These are phyloP conservation scores for Parasitella parasitica DNA, from an alignment of 371 early-diverging fungal genomes.

Conservation along the genomic window DNA sequence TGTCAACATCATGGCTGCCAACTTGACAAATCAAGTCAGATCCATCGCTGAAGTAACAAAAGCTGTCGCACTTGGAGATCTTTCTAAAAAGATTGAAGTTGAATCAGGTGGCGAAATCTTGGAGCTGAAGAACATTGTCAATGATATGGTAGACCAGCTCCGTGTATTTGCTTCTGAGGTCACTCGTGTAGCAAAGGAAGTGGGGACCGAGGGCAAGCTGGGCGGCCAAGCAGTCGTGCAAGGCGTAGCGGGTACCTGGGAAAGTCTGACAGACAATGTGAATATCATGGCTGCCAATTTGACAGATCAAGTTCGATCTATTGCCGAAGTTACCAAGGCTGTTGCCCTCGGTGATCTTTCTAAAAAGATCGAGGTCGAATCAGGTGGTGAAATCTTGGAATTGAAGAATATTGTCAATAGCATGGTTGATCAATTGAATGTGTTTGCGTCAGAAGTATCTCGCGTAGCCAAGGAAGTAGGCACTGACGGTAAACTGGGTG, in stretches of 20 bases:
- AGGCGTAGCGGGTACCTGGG: conserved; percentile 62
- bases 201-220: conserved; percentile 62
- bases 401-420: conserved; percentile 45
- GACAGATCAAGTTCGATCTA: conserved; percentile 43
- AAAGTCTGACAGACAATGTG: conserved; percentile 62
- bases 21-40: conserved; percentile 55
- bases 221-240: conserved; percentile 60
- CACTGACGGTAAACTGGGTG: conserved; percentile 62
- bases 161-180: conserved; percentile 53
- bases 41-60: conserved; percentile 63
- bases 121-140: conserved; percentile 28
- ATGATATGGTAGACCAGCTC: conserved; percentile 33
- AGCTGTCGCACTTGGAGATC: conserved; percentile 63
- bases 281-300: conserved; percentile 51
- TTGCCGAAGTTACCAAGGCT: conserved; percentile 37
- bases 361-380: conserved; percentile 40
- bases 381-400: conserved; percentile 45
- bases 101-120: conserved; percentile 40
- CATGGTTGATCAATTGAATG: conserved; percentile 60
- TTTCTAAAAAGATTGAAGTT: conserved; percentile 51
- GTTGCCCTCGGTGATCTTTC: conserved; percentile 39
- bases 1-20: conserved; percentile 58
- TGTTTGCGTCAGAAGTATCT: conserved; percentile 57
- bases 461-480: conserved; percentile 57
- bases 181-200: conserved; percentile 64